These are phyloP conservation scores for Rhododendron mucronatum DNA, from an alignment of 148 eudicot species.

Conservation along the genomic window DNA sequence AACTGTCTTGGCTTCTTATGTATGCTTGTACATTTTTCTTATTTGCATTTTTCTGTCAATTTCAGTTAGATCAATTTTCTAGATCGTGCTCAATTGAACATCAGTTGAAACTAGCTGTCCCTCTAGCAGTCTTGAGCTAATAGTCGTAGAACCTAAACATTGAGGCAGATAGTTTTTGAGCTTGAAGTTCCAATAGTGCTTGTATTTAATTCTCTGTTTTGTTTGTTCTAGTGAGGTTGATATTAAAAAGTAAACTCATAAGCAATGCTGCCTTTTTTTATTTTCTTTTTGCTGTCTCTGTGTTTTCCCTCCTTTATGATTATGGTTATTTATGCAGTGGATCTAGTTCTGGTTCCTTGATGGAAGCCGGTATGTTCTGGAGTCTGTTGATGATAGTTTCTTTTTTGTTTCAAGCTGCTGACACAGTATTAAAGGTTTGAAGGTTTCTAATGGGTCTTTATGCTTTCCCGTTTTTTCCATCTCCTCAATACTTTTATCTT, in stretches of 20 bases:
- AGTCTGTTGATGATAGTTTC: slow-evolving; percentile 83
- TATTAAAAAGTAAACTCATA: background rate
- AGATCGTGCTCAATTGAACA: background rate
- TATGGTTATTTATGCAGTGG: slow-evolving; percentile 54
- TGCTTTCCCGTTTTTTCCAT: background rate
- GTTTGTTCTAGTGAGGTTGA: background rate
- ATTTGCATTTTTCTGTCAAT: background rate
- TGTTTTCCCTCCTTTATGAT: background rate
- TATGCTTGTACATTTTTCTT: background rate
- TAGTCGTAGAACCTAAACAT: background rate
- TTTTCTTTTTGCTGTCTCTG: background rate
- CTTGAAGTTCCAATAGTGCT: background rate
- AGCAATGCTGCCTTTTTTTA: background rate
- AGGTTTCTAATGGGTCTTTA: slow-evolving; percentile 14
- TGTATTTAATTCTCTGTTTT: background rate
- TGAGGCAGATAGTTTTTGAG: background rate
- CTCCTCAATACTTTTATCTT: slow-evolving; percentile 16
- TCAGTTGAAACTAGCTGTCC: background rate
- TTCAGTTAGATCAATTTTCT: background rate
- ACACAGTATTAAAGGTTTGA: slow-evolving; percentile 80
- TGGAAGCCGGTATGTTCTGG: slow-evolving; percentile 78
- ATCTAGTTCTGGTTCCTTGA: slow-evolving; percentile 76
- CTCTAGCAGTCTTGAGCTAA: background rate
- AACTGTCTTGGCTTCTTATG: background rate
- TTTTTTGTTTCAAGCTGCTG: slow-evolving; percentile 90